Base-by-base conservation (phyloP, 306 rosid species). In the Prunus padus region DNA sequence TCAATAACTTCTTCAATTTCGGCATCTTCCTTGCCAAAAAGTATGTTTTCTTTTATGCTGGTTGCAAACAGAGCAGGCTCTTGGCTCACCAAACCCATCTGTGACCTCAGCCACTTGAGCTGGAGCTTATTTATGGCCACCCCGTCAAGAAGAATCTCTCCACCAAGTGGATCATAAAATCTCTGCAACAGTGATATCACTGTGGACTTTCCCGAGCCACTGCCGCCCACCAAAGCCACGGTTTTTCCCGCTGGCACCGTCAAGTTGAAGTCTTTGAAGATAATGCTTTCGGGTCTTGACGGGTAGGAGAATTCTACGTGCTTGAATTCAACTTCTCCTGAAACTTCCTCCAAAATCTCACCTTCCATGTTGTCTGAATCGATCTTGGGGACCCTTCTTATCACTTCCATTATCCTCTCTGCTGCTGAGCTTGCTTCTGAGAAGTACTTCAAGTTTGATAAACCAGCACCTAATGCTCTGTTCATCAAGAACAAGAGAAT, bases 191-290 rank as follows among this genome's bases (percentile, higher is more conserved):
- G 81, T 13, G 98, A 77, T 52, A 92, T 60, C 45, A 85, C 93
- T 0, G 98, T 95, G 0, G 98, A 95, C 69, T 95, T 95, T 2
- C 98, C 97, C 0, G 98, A 95, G 2, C 98, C 98, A 65, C 97
- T 92, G 4, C 92, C 86, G 0, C 98, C 97, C 8, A 95, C 98
- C 37, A 95, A 69, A 0, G 98, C 98, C 69, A 90, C 82, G 1
- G 98, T 87, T 63, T 67, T 88, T 0, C 98, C 97, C 0, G 98
- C 90, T 4, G 96, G 97, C 42, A 95, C 51, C 68, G 80, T 88
- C 1, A 92, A 14, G 65, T 83, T 54, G n/a, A 95, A 83, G 25
- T 88, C 92, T 0, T 65, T 85, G 46, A 95, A 46, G n/a, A 95
- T 77, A 0, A 85, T 68, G 83, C 83, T 85, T 6, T 90, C 97